These are phyloP conservation scores for Trichoderma harzianum DNA, from an alignment of 2,329 filamentous ascomycete species.

Conservation along the genomic window DNA sequence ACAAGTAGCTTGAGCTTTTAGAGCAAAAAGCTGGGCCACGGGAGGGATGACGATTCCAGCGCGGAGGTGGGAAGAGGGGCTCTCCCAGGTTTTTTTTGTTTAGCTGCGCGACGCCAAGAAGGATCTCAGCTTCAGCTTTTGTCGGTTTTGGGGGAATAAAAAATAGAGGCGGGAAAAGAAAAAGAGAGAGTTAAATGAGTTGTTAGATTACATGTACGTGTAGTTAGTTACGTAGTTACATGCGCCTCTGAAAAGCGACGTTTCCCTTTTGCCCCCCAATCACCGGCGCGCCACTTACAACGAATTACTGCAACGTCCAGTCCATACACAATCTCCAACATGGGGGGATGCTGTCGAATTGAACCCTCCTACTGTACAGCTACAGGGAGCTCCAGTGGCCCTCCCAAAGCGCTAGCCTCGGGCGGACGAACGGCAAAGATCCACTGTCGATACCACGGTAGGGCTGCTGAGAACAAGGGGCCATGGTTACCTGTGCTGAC, in stretches of 20 bases:
- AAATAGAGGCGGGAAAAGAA: neutral
- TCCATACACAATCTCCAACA: neutral
- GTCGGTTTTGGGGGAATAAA: neutral
- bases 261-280: neutral
- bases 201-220: neutral
- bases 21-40: neutral
- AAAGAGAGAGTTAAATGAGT: neutral
- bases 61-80: conserved; percentile 9
- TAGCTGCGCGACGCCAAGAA: neutral
- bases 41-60: conserved; percentile 6
- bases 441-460: neutral
- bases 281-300: conserved; percentile 1
- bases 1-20: conserved; percentile 9
- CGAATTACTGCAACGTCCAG: neutral
- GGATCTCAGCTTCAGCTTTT: neutral
- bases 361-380: too few species aligned
- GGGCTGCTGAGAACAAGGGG: neutral
- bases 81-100: neutral
- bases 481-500: neutral
- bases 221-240: neutral
- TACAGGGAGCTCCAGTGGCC: neutral
- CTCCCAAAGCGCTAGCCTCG: neutral
- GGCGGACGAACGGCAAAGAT: conserved; percentile 5
- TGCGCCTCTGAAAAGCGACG: neutral
- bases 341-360: too few species aligned